Percentiles rank a stretch among this genome's conserved stretches.
Conservation (phyloP, 257 asterid species). For the Nicotiana tabacum region DNA sequence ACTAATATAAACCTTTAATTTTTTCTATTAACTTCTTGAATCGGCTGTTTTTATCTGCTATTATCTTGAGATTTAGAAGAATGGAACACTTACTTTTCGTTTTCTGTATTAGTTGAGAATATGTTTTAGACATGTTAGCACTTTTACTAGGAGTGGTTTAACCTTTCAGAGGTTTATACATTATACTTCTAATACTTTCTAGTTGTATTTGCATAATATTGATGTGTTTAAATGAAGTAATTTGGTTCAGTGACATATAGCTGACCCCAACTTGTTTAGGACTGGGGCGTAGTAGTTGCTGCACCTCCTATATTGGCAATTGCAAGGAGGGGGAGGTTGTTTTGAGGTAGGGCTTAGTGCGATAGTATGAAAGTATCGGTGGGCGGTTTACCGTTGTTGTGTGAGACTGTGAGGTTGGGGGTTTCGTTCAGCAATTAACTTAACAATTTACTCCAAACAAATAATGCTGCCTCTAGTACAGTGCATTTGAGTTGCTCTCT, state of each 20-base stretch:
- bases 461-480: neutral
- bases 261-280: too few relatives aligned
- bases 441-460: neutral
- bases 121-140: too few relatives aligned
- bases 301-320: neutral
- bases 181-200: too few relatives aligned
- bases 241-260: too few relatives aligned
- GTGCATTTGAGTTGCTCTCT: neutral
- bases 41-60: neutral
- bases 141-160: too few relatives aligned
- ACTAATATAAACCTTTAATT: neutral
- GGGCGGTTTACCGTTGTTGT: neutral
- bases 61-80: neutral
- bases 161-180: too few relatives aligned
- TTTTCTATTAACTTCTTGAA: neutral
- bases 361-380: neutral
- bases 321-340: neutral
- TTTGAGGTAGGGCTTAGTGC: neutral
- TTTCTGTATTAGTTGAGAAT: neutral
- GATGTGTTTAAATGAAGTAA: too few relatives aligned
- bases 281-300: too few relatives aligned
- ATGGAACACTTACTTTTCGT: neutral
- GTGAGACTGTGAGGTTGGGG: neutral
- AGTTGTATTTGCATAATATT: too few relatives aligned
- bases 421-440: neutral